A percentile compares a stretch with the other conserved stretches of the same genome.
These are phyloP conservation scores for Carex cristatella DNA, from an alignment of 176 grass and related monocot genomes.

Conservation along the genomic window DNA sequence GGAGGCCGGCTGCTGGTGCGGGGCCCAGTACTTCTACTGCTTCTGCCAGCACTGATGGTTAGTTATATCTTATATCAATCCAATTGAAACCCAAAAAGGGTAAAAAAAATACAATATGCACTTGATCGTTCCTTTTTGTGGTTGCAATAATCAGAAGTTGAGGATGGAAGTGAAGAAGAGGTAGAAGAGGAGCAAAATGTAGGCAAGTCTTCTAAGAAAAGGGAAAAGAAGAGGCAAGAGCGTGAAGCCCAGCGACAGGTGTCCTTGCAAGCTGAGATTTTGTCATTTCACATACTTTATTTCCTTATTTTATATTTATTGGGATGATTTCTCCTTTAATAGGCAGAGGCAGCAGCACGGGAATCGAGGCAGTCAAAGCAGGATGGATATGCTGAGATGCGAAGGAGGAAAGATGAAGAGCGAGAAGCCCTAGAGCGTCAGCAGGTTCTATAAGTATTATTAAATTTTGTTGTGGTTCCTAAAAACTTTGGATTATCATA, in stretches of 20 bases:
- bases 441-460: not conserved
- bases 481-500: too few species aligned
- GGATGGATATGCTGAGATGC: slow-evolving; percentile 75
- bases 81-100: not conserved
- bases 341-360: slow-evolving; percentile 56
- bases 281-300: not conserved
- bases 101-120: not conserved
- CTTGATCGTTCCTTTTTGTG: not conserved
- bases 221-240: slow-evolving; percentile 88
- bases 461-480: not conserved
- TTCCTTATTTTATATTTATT: not conserved
- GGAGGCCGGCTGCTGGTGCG: slow-evolving; percentile 40
- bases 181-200: slow-evolving; percentile 29
- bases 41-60: slow-evolving; percentile 50
- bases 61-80: not conserved
- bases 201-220: slow-evolving; percentile 64
- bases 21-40: slow-evolving; percentile 44
- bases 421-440: slow-evolving; percentile 65
- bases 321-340: not conserved
- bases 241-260: slow-evolving; percentile 64
- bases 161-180: slow-evolving; percentile 48
- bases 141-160: slow-evolving; percentile 30
- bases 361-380: slow-evolving; percentile 68
- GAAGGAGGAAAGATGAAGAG: slow-evolving; percentile 88
- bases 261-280: not conserved